phyloP scores from a whole-genome alignment of 2,329 filamentous ascomycete genomes.

The Fusarium albosuccineum region DNA sequence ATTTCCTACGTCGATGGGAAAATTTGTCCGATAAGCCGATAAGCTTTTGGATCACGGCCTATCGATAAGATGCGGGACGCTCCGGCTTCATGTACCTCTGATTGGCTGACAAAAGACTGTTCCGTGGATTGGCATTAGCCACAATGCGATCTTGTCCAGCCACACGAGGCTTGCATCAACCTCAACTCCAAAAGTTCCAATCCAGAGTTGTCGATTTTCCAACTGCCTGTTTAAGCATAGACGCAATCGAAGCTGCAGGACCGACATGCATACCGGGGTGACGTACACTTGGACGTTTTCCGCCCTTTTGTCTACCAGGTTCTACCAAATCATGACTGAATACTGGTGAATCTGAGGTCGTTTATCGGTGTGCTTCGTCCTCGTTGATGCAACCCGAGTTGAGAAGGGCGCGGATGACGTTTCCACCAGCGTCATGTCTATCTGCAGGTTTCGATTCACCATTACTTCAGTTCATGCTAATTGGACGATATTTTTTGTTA shows the following conservation, averaged over 20 bases:
- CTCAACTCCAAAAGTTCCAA: conserved; percentile 3
- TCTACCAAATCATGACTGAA: background rate
- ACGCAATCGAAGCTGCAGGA: conserved; percentile 17
- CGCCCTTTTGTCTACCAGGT: background rate
- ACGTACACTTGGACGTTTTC: conserved; percentile 18
- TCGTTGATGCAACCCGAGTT: background rate
- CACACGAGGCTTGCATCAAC: conserved; percentile 20
- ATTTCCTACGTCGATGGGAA: conserved; percentile 40
- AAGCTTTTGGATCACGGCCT: conserved; percentile 29
- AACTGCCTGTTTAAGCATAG: conserved; percentile 42
- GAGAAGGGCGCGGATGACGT: conserved; percentile 12
- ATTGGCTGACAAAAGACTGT: conserved; percentile 7
- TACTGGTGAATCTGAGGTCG: background rate
- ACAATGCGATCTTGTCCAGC: background rate
- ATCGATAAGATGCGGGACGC: conserved; percentile 36
- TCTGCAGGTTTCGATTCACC: background rate
- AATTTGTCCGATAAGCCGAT: conserved; percentile 42
- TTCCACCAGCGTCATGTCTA: conserved; percentile 2
- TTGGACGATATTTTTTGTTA: background rate
- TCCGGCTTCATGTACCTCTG: background rate
- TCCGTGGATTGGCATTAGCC: background rate
- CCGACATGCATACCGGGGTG: conserved; percentile 19
- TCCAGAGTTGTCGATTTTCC: background rate
- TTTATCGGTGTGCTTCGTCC: background rate
- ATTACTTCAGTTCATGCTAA: background rate